Base-by-base conservation (phyloP, 176 grass and related monocot species). In the Eragrostis curvula region DNA sequence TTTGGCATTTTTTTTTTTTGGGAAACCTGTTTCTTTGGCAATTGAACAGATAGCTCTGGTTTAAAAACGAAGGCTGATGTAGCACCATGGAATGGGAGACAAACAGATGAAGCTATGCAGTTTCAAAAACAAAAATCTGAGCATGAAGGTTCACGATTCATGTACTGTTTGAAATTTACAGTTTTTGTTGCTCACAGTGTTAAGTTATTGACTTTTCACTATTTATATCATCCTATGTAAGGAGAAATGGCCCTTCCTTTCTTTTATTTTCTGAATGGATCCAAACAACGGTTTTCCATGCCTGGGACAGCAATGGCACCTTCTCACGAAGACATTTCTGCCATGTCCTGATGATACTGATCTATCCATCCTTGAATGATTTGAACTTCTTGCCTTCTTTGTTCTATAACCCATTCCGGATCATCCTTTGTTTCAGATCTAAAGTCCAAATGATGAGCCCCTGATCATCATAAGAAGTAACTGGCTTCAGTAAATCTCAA, bases 401-500 rank as follows among this genome's bases (percentile, higher is more conserved):
- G 96, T 45, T 93, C 83, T 77, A 77, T 36, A 74, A 94, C 62
- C 96, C 93, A 95, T 52, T 90, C 77, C 46, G 96, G 96, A 70
- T 96, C 93, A 73, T 93, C 91, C 74, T 94, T 92, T 51, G 85
- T 90, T 79, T 89, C 87, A 71, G 59, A 83, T 85, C 91, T 86
- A 29, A 99, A 77, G 87, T 99, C 96, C 71, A 93, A 74, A 89
- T 86, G 86, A 91, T 99, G 96, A 61, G 96, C 93, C 58, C 93
- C 96, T 99, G 88, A 77, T 66, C 30, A 83, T 17, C 60, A 17
- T 42, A 61, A 75, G 0, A 78, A 46, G 39, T 71, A 45, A 70
- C 3, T 9, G 40, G 67, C 7, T 10, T 87, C 29, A 87, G 56
- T 60, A 44, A 69, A 49, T 79, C 29, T 23, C 10, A 75, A 15